phyloP scores from a whole-genome alignment of 306 rosid species.

The Cucurbita ficifolia region DNA sequence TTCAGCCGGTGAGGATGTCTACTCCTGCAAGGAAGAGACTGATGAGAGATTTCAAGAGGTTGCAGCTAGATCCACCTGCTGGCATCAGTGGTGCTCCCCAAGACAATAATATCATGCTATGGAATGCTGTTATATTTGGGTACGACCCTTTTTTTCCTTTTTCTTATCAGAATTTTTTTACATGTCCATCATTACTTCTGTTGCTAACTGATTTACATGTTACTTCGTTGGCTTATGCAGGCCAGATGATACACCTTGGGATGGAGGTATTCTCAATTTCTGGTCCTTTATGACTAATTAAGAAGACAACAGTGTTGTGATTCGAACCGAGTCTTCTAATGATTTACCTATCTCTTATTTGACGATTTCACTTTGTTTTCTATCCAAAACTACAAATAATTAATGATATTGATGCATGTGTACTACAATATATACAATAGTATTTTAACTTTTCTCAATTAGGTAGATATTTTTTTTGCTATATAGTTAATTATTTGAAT shows the following conservation, averaged over 20 bases:
- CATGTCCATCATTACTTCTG: neutral
- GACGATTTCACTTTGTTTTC: neutral
- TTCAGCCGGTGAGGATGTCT: conserved; percentile 74
- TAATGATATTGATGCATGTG: neutral
- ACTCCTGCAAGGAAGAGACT: conserved; percentile 87
- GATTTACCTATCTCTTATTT: neutral
- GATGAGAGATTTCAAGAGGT: conserved; percentile 90
- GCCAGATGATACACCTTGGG: conserved; percentile 98
- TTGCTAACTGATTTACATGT: conserved; percentile 4
- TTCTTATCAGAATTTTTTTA: neutral
- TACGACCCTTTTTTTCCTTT: conserved; percentile 8
- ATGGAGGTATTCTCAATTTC: conserved; percentile 60
- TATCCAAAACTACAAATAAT: neutral
- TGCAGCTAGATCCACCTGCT: conserved; percentile 91
- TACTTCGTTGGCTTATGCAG: conserved; percentile 37
- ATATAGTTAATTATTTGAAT: neutral
- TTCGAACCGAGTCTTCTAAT: neutral
- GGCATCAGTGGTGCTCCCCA: conserved; percentile 97
- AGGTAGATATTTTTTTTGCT: neutral
- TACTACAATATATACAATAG: neutral
- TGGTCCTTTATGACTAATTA: neutral
- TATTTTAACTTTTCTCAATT: neutral
- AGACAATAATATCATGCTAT: conserved; percentile 85
- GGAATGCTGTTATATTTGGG: conserved; percentile 99
- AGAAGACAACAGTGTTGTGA: neutral